These are phyloP conservation scores for Candida vartiovaarae DNA, from an alignment of 805 yeast genomes.

Conservation along the genomic window DNA sequence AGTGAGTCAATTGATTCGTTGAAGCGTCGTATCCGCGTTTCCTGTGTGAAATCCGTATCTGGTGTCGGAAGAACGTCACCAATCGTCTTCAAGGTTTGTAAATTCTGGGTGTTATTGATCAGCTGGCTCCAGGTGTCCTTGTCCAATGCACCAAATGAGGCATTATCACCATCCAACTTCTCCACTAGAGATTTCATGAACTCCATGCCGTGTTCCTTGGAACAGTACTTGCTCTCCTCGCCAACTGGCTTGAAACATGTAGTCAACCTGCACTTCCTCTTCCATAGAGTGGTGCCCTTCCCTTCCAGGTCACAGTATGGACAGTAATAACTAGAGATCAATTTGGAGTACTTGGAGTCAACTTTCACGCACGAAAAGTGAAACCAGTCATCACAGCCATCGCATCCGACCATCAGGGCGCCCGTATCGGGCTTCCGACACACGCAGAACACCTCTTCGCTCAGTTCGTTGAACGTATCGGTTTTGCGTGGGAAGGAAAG, in stretches of 20 bases:
- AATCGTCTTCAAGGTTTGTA: conserved; percentile 21
- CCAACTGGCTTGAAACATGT: conserved; percentile 50
- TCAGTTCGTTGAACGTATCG: conserved; percentile 35
- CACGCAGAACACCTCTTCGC: conserved; percentile 66
- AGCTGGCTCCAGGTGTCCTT: conserved; percentile 9
- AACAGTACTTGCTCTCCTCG: conserved; percentile 61
- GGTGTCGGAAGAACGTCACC: conserved; percentile 40
- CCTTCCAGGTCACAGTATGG: conserved; percentile 53
- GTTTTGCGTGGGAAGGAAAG: conserved; percentile 8
- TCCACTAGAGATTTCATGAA: conserved; percentile 8
- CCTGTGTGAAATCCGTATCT: conserved; percentile 20
- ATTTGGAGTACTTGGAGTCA: conserved; percentile 39
- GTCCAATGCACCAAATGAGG: conserved; percentile 2
- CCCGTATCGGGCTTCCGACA: conserved; percentile 78
- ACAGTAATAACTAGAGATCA: conserved; percentile 65
- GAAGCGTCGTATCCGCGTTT: conserved; percentile 7
- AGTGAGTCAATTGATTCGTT: background rate
- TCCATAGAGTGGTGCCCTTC: conserved; percentile 55
- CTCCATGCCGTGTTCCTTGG: conserved; percentile 56
- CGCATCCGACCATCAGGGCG: conserved; percentile 87
- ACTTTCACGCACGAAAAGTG: conserved; percentile 75
- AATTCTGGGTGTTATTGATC: conserved; percentile 3
- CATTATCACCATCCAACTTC: background rate
- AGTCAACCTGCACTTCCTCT: conserved; percentile 61
- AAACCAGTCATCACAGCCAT: conserved; percentile 93